Evolutionary conservation across 1,284 basidiomycete species (phyloP), one percentile per base, ranked within the genome.

Genomic region (Apiotrichum siamense): DNA sequence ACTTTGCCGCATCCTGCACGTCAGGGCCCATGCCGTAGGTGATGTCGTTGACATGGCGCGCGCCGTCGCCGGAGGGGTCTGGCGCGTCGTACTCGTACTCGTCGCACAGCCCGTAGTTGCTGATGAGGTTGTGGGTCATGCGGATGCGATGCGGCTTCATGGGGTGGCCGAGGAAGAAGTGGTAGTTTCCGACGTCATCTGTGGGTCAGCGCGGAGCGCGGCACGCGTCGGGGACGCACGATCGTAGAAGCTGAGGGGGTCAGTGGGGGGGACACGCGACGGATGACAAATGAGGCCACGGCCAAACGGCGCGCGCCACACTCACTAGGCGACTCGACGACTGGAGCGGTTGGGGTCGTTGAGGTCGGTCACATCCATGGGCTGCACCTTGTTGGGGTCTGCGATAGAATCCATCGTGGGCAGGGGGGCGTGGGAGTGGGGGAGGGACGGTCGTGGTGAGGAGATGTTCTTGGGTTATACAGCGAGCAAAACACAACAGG

Each of bases 121-220:
- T 81, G 43, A 97, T 83, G 49, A 98, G 78, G 63, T 94, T 89
- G 72, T 97, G 91, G 0, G 93, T 88, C 74, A 97, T 86, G 39
- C 85, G 81, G 77, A 96, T 92, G 41, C 92, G 80, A 68, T 93
- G 90, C 1, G 93, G 93, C 73, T 96, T 96, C 90, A 97, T 96
- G 32, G 86, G 87, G 64, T 94, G 90, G 3, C 86, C 86, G 33
- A 87, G 78, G 41, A 89, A 90, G 69, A 93, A 96, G 13, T 86
- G 88, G 59, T 71, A 74, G 53, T 74, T 73, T 20, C 72, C 70
- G 11, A 72, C 73, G 54, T 75, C 73, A 38, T 58, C 59, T 60
- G 46, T 10, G 18, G 9, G 42, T 44, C 31, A 27, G 45, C 3
- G 5, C 18, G 21, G 10, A 17, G 3, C 27, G 21, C 17, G 44